Evolutionary conservation across 1,284 basidiomycete species (phyloP), one percentile per base, ranked within the genome.

Genomic region (Tremellales sp.): DNA sequence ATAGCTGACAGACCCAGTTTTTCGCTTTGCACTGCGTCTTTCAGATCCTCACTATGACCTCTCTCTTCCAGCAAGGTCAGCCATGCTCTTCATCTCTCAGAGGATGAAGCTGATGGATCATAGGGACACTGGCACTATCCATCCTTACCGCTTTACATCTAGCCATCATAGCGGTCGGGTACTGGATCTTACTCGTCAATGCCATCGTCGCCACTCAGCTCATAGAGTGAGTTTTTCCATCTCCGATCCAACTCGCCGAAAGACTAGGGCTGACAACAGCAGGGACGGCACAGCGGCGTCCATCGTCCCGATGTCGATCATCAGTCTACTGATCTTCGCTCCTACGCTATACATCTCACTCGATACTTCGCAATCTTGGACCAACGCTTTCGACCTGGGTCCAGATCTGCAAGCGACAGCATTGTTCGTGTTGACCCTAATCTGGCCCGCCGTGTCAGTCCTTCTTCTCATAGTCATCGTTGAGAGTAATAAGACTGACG

Each of bases 161-260:
- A 81, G 76, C 83, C 3, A 57, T 84, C 19, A 80, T 89, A 26
- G 83, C 81, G 4, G 78, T 84, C 3, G 70, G 87, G 0, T 89
- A 89, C 62, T 89, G 86, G 86, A 62, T 82, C 3, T 76, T 92
- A 45, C 75, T 92, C 26, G 85, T 79, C 24, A 91, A 89, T 68
- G 87, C 79, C 3, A 70, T 91, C 46, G 81, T 93, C 22, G 84
- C 86, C 27, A 87, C 85, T 10, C 89, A 92, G 69, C 67, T 89
- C 24, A 61, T 76, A 5, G 72, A 76, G 68, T 70, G 42, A 46
- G 71, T 62, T 33, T 12, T 15, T 29, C 13, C 19, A 44, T 12
- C 27, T 8, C n/a, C 10, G 11, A 19, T 22, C 19, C 39, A n/a
- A 23, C 19, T 40, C 19, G 31, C 13, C 31, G 17, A 22, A n/a